Conservation (phyloP, 1,284 basidiomycete species). For the Microstroma glucosiphilum region DNA sequence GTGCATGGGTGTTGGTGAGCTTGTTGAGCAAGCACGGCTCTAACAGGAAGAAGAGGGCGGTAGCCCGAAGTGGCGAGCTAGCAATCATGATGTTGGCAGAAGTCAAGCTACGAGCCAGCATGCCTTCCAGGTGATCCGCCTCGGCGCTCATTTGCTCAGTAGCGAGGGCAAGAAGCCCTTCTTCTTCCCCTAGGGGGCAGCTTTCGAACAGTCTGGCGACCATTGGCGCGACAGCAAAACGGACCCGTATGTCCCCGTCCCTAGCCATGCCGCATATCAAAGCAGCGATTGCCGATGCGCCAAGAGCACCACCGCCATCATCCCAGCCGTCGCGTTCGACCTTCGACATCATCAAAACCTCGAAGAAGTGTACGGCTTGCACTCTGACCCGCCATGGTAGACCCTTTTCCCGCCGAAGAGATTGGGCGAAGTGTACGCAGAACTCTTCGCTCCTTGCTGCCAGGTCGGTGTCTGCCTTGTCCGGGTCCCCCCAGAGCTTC, state of each 20-base stretch:
- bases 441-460: background rate
- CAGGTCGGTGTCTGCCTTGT: constrained; percentile 43
- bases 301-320: constrained; percentile 8
- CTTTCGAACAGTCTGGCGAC: constrained; percentile 59
- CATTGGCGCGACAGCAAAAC: constrained; percentile 67
- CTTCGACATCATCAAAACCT: background rate
- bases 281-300: constrained; percentile 16
- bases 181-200: constrained; percentile 11
- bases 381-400: background rate
- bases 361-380: constrained; percentile 3
- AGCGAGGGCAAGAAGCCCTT: constrained; percentile 23
- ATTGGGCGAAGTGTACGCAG: constrained; percentile 7
- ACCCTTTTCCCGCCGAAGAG: background rate
- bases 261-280: constrained; percentile 20
- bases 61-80: constrained; percentile 72
- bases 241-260: constrained; percentile 77
- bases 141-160: constrained; percentile 21
- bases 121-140: constrained; percentile 62
- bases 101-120: constrained; percentile 71
- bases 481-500: constrained; percentile 60
- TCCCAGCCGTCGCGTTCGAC: background rate
- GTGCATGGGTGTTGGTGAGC: constrained; percentile 61
- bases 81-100: constrained; percentile 78
- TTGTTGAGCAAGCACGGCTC: constrained; percentile 55
- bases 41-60: constrained; percentile 78